Evolutionary conservation across 108 stramenopile genomes (phyloP).

Genomic region (Pseudonitzschia delicatissima): DNA sequence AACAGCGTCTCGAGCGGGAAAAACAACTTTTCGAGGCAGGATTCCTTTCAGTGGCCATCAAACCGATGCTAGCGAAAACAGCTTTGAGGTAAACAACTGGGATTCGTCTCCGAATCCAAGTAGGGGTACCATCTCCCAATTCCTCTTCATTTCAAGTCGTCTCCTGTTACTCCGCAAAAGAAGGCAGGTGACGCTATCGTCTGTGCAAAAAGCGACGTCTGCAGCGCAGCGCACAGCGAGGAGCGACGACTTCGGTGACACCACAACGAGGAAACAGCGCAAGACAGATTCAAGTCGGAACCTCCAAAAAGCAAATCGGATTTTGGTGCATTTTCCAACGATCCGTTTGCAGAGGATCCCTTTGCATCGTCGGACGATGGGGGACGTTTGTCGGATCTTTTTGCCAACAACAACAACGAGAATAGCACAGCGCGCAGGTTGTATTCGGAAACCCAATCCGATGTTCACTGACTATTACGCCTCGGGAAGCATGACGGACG

Average conservation of each 20-base stretch:
- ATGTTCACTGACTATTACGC: constrained; percentile 7
- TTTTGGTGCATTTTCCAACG: background rate
- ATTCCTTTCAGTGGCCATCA: background rate
- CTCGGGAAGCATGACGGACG: background rate
- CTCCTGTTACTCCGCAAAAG: background rate
- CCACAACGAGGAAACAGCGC: background rate
- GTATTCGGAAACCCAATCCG: constrained; percentile 11
- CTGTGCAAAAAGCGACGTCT: background rate
- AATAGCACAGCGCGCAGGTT: background rate
- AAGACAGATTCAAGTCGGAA: background rate
- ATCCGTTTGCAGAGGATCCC: constrained; percentile 18
- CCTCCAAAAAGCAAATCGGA: background rate
- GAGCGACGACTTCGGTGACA: background rate
- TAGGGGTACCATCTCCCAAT: constrained; percentile 18
- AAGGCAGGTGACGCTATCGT: background rate
- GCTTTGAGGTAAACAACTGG: constrained; percentile 21
- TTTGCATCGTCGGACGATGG: constrained; percentile 28
- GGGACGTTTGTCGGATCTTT: background rate
- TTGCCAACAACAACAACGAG: background rate
- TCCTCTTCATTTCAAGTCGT: constrained; percentile 19
- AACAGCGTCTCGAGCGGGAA: background rate
- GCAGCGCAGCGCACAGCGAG: background rate
- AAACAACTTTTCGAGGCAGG: background rate
- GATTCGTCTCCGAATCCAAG: constrained; percentile 39
- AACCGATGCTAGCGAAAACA: constrained; percentile 5